Percentiles rank a stretch among this genome's conserved stretches.
phyloP scores from a whole-genome alignment of 352 stramenopile genomes.

The Globisporangium parvum region DNA sequence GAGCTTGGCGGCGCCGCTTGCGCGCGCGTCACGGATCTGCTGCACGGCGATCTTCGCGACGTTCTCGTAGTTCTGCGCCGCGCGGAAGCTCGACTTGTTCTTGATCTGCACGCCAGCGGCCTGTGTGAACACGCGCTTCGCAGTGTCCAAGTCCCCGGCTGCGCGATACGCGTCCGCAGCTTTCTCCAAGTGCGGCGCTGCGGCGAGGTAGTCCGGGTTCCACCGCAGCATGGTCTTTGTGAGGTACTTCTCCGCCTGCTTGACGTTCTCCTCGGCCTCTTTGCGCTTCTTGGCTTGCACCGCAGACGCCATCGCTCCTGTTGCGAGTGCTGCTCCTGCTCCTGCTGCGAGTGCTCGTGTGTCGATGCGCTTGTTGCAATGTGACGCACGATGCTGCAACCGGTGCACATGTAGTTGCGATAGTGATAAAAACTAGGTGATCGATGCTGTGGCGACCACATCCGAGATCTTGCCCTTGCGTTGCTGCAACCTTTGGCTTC shows the following conservation, averaged over 20 bases:
- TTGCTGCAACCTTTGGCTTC: no score
- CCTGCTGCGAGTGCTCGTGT: no score
- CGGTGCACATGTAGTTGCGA: no score
- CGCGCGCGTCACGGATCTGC: constrained; percentile 58
- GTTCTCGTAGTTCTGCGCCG: constrained; percentile 68
- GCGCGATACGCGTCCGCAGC: constrained; percentile 66
- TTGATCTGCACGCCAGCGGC: constrained; percentile 61
- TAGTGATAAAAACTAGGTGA: no score
- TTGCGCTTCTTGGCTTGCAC: constrained; percentile 46
- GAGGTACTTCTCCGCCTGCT: constrained; percentile 53
- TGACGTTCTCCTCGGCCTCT: constrained; percentile 41
- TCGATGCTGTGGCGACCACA: no score
- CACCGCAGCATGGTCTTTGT: constrained; percentile 63
- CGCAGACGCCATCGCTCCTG: constrained; percentile 8
- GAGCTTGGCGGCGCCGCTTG: constrained; percentile 15
- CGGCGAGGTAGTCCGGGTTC: constrained; percentile 60
- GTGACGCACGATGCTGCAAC: no score
- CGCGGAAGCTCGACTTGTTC: constrained; percentile 70
- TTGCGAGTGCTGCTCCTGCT: no score
- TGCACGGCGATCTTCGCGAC: constrained; percentile 64
- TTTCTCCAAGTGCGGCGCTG: constrained; percentile 65
- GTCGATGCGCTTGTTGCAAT: no score
- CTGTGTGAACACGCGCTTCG: constrained; percentile 49
- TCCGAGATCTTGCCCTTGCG: no score
- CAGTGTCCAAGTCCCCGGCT: constrained; percentile 52